Evolutionary conservation across 2,329 filamentous ascomycete species (phyloP).

Genomic region (Epichloe elymi): DNA sequence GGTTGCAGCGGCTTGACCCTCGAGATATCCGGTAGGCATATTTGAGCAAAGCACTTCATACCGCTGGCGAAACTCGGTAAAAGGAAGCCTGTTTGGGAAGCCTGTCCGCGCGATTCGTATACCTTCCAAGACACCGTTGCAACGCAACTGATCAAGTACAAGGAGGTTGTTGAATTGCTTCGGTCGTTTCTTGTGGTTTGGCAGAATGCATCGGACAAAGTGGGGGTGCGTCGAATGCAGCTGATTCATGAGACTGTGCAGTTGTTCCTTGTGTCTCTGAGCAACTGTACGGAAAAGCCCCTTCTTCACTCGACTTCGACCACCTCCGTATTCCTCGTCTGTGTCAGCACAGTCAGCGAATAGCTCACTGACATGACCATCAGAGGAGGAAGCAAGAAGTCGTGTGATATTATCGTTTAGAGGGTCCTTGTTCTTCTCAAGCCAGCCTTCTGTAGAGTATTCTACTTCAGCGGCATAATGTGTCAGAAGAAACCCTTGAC

Average conservation of each 20-base stretch:
- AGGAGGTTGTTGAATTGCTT: constrained; percentile 85
- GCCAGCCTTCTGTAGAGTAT: constrained; percentile 87
- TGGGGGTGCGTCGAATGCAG: constrained; percentile 94
- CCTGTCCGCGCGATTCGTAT: constrained; percentile 94
- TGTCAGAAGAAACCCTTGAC: constrained; percentile 87
- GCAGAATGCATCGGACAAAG: constrained; percentile 94
- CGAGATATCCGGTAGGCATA: constrained; percentile 81
- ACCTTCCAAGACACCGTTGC: constrained; percentile 97
- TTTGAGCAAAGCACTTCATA: constrained; percentile 88
- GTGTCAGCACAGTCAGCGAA: constrained; percentile 79
- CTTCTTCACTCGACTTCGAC: constrained; percentile 80
- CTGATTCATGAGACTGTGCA: constrained; percentile 91
- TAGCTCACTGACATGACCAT: constrained; percentile 70
- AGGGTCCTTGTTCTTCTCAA: constrained; percentile 98
- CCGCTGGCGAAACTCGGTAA: constrained; percentile 85
- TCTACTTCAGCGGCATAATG: constrained; percentile 98
- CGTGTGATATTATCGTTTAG: constrained; percentile 94
- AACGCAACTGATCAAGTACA: constrained; percentile 94
- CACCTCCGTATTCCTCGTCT: constrained; percentile 58
- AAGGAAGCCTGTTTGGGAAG: constrained; percentile 86
- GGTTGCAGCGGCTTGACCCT: constrained; percentile 73
- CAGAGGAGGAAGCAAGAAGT: constrained; percentile 66
- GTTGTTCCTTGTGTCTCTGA: constrained; percentile 92
- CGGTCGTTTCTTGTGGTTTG: constrained; percentile 93
- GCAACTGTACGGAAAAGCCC: constrained; percentile 94